phyloP scores from a whole-genome alignment of 148 eudicot species.

The Amaranthus cruentus region DNA sequence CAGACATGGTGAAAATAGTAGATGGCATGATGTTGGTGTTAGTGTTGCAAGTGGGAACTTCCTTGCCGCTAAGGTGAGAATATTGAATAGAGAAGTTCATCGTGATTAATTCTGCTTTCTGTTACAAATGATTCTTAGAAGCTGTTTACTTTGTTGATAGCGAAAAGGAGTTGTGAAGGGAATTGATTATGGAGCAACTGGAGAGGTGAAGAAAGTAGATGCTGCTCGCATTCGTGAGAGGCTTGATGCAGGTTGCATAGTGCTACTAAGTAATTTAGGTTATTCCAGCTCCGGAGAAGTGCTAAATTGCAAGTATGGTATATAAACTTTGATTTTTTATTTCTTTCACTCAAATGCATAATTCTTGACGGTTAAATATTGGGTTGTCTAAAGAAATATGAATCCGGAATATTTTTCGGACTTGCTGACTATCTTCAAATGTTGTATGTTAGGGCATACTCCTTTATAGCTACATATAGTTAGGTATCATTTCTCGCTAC shows the following conservation, averaged over 20 bases:
- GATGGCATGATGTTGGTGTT: conserved; percentile 86
- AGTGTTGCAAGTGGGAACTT: conserved; percentile 97
- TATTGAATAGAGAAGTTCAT: background rate
- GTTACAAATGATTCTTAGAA: background rate
- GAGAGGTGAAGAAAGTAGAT: conserved; percentile 93
- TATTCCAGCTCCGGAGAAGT: conserved; percentile 97
- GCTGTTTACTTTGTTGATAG: conserved; percentile 30
- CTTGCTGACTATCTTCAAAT: too few species aligned
- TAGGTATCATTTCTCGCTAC: too few species aligned
- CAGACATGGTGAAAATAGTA: conserved; percentile 85
- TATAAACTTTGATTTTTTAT: conserved; percentile 39
- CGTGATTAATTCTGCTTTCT: background rate
- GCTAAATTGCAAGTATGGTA: conserved; percentile 95
- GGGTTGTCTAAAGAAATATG: background rate
- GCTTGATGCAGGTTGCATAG: conserved; percentile 87
- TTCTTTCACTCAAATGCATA: conserved; percentile 16
- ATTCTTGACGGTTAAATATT: background rate
- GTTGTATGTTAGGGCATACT: too few species aligned
- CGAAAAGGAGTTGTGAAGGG: conserved; percentile 90
- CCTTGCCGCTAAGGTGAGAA: conserved; percentile 83
- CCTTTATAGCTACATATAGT: too few species aligned
- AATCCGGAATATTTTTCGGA: too few species aligned
- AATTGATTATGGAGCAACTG: conserved; percentile 88
- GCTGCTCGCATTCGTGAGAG: conserved; percentile 76
- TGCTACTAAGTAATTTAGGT: conserved; percentile 79